Base-by-base conservation (phyloP, 1,284 basidiomycete species). In the Earliella scabrosa region DNA sequence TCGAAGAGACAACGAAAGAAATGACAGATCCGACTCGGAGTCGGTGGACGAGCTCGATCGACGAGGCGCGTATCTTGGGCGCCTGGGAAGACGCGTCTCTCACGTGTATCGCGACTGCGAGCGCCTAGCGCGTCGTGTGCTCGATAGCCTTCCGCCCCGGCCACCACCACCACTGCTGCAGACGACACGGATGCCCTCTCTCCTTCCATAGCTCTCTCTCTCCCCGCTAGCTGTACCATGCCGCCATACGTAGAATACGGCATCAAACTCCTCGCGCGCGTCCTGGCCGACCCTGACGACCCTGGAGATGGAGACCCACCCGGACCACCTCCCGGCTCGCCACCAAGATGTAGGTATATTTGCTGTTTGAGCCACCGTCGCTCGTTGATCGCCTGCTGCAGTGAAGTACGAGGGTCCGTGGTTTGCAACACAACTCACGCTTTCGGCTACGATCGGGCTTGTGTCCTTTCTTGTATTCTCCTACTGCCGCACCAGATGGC, bases 381-480 rank as follows among this genome's bases (percentile, higher is more conserved):
- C 8, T 4, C 13, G 10, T 11, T 45, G 4, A 50, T 35, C 2
- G 54, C 52, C 45, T 36, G 20, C 21, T 50, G 41, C 38, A 84
- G 90, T 78, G 61, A 90, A 82, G 68, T 93, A 90, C 68, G 88
- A 91, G 63, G 94, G 95, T 0, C 93, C 93, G 18, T 97, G 95
- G 95, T 90, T 99, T 73, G 87, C 86, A 11, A 98, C 96, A 9
- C 97, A 98, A 72, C 77, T 98, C 29, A 73, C 81, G 1, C 82
- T 99, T 32, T 93, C 96, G 3, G 74, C 85, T 24, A 74, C 80
- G 16, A 87, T 99, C 58, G 97, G 97, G 2, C 40, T 94, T 3
- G 70, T 79, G 5, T 91, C 93, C 0, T 93, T 98, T 74, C 69
- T 97, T 21, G 68, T 93, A 13, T 99, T 99, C 75, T 95, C 91